Evolutionary conservation across 805 yeast genomes (phyloP).

Genomic region (Saccharomycopsis guyanensis): DNA sequence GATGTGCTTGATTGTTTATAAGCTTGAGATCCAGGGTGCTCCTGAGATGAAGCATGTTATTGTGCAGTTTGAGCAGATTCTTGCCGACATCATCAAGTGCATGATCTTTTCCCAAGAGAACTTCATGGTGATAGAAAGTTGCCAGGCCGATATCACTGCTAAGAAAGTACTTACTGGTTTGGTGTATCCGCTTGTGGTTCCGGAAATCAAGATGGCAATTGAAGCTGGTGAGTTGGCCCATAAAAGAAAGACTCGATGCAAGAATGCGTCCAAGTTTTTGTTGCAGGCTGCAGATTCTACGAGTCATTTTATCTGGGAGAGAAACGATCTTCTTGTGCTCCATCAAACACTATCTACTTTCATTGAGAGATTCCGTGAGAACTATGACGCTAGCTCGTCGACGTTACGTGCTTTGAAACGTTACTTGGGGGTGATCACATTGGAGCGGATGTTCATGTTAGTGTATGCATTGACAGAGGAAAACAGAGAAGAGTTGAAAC

Average conservation of each 20-base stretch:
- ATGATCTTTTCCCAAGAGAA: conserved; percentile 8
- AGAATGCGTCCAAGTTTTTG: conserved; percentile 23
- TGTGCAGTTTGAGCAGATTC: conserved; percentile 1
- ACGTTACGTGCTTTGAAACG: conserved; percentile 23
- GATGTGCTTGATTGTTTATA: conserved; percentile 31
- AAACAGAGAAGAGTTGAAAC: conserved; percentile 25
- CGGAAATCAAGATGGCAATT: conserved; percentile 4
- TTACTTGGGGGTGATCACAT: conserved; percentile 27
- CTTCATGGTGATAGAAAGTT: conserved; percentile 14
- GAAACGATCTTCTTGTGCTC: conserved; percentile 14
- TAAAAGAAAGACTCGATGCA: conserved; percentile 20
- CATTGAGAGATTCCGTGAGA: conserved; percentile 26
- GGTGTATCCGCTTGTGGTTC: conserved; percentile 16
- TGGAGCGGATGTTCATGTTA: conserved; percentile 28
- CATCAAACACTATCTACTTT: conserved; percentile 29
- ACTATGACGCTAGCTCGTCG: conserved; percentile 9
- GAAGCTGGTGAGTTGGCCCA: conserved; percentile 28
- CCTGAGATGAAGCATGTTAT: conserved; percentile 2
- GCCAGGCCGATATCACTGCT: conserved; percentile 11
- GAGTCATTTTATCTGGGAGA: conserved; percentile 15
- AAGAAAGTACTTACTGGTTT: conserved; percentile 14
- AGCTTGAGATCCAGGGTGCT: conserved; percentile 21
- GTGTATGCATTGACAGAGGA: conserved; percentile 22
- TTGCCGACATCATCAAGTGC: conserved; percentile 9
- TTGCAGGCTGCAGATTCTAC: conserved; percentile 19